phyloP scores from a whole-genome alignment of 2,329 filamentous ascomycete genomes.

The Trichoderma asperellum region DNA sequence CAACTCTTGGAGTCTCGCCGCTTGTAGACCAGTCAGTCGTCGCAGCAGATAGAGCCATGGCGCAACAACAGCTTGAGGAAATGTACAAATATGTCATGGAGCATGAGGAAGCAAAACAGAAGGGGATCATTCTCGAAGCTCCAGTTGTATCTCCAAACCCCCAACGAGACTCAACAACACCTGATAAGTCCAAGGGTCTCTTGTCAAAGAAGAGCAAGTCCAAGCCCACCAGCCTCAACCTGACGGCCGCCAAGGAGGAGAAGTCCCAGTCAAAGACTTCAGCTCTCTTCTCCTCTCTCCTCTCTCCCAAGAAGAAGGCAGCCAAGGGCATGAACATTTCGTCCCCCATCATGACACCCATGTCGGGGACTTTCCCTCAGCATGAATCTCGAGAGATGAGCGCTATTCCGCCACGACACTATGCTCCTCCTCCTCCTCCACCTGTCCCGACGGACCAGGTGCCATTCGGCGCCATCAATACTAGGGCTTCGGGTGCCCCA shows the following conservation, averaged over 20 bases:
- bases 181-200: conserved; percentile 38
- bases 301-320: conserved; percentile 61
- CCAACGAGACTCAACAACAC: conserved; percentile 36
- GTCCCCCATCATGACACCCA: conserved; percentile 67
- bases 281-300: conserved; percentile 63
- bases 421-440: conserved; percentile 60
- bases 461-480: conserved; percentile 42
- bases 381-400: conserved; percentile 60
- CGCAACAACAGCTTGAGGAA: conserved; percentile 82
- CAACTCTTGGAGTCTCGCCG: conserved; percentile 62
- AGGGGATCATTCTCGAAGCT: conserved; percentile 54
- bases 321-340: conserved; percentile 62
- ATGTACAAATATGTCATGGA: conserved; percentile 93
- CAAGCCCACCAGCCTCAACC: conserved; percentile 57
- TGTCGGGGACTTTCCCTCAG: conserved; percentile 62
- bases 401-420: conserved; percentile 60
- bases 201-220: conserved; percentile 51
- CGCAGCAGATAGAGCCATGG: conserved; percentile 71
- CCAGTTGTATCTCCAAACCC: conserved; percentile 42
- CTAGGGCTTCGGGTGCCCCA: conserved; percentile 35
- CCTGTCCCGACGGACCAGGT: conserved; percentile 56
- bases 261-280: conserved; percentile 61
- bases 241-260: conserved; percentile 50
- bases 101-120: conserved; percentile 72
- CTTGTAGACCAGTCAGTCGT: conserved; percentile 79